These are phyloP conservation scores for Kentomonas sorsogonicus DNA, from an alignment of 208 protist species.

Conservation along the genomic window DNA sequence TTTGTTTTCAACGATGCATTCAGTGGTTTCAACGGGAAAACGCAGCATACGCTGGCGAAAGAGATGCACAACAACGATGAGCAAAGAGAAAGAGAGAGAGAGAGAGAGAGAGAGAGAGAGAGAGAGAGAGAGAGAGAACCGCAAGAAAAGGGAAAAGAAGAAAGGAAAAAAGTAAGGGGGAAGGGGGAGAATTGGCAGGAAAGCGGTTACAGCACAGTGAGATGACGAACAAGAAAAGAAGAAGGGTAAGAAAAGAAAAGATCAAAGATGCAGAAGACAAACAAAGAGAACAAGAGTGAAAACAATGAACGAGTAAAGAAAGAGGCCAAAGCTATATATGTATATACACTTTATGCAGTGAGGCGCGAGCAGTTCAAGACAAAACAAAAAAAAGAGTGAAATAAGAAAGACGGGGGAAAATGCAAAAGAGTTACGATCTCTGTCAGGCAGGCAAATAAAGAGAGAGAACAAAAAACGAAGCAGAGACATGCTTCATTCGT, in stretches of 20 bases:
- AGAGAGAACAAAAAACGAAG: constrained; percentile 12
- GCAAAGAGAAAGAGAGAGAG: constrained; percentile 4
- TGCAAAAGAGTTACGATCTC: too few species aligned
- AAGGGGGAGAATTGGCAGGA: background rate
- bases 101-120: background rate
- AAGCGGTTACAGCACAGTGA: background rate
- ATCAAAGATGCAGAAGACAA: too few species aligned
- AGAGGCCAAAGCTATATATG: too few species aligned
- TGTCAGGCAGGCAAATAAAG: too few species aligned
- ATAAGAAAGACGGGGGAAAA: too few species aligned
- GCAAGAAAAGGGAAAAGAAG: constrained; percentile 1
- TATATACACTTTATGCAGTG: too few species aligned
- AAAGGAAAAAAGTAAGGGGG: constrained; percentile 2
- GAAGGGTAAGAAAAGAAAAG: too few species aligned
- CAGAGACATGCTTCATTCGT: background rate
- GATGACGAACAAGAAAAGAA: too few species aligned
- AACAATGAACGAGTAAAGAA: too few species aligned
- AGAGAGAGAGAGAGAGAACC: constrained; percentile 3
- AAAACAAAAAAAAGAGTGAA: too few species aligned
- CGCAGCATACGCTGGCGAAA: background rate
- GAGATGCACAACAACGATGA: background rate
- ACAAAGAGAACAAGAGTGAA: too few species aligned
- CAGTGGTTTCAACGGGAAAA: constrained; percentile 7
- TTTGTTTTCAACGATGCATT: background rate
- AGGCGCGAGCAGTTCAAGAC: too few species aligned